Evolutionary conservation across 2,329 filamentous ascomycete genomes (phyloP).

Genomic region (Madurella fahalii): DNA sequence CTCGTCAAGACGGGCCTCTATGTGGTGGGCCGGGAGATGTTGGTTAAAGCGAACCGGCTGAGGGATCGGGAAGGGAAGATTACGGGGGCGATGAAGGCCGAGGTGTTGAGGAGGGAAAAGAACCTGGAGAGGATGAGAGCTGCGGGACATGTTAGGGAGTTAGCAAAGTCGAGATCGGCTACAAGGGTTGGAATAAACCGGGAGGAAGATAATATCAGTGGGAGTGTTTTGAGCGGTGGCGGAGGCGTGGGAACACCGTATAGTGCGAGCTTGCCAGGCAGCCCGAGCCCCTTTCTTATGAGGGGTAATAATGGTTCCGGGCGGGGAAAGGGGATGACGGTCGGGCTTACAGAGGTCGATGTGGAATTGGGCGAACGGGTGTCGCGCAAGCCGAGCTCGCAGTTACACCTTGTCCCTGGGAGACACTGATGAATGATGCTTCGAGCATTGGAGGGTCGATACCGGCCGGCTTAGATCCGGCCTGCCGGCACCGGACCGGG

Average conservation of each 20-base stretch:
- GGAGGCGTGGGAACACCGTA: slow-evolving; percentile 4
- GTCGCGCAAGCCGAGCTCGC: slow-evolving; percentile 13
- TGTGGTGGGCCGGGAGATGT: slow-evolving; percentile 16
- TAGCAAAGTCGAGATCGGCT: slow-evolving; percentile 5
- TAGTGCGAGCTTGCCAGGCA: slow-evolving; percentile 3
- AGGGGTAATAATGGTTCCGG: background rate
- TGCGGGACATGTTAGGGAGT: slow-evolving; percentile 13
- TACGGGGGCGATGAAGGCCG: slow-evolving; percentile 23
- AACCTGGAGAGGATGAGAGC: slow-evolving; percentile 20
- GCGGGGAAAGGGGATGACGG: background rate
- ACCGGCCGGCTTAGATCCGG: no score
- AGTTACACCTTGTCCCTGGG: slow-evolving; percentile 12
- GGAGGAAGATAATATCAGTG: no score
- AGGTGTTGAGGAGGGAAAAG: slow-evolving; percentile 22
- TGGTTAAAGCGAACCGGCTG: slow-evolving; percentile 12
- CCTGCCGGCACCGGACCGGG: no score
- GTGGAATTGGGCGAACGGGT: slow-evolving; percentile 20
- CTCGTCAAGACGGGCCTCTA: slow-evolving; percentile 21
- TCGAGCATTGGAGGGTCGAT: no score
- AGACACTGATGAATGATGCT: no score
- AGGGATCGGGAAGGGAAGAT: slow-evolving; percentile 18
- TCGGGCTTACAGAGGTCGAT: slow-evolving; percentile 8
- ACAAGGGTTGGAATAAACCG: background rate
- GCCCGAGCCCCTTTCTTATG: slow-evolving; percentile 9
- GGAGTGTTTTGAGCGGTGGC: background rate